Evolutionary conservation across 345 rosid species (phyloP), one percentile per base, ranked within the genome.

Genomic region (Cardamine chenopodiifolia): DNA sequence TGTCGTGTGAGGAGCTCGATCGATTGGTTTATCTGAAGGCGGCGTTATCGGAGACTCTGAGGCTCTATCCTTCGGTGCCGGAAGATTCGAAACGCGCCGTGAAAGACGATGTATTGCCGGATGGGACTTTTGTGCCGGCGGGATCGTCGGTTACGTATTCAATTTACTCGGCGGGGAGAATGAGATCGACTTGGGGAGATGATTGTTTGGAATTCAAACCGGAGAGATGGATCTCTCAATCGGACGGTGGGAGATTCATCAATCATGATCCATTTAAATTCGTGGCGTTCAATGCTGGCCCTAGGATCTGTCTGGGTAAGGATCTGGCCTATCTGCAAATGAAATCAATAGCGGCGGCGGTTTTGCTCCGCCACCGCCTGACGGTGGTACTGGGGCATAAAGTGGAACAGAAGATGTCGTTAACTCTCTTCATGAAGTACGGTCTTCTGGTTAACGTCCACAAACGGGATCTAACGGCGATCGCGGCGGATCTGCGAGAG

Each of bases 341-440:
- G 99, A 95, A 92, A 56, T 90, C 98, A 28, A 85, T 92, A 28
- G 96, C 90, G 11, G 86, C 96, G 61, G 93, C 97, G 40, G 85
- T 84, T 54, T 58, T 95, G 75, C 76, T 90, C 68, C 80, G 94
- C 75, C 96, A 92, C 72, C 77, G 86, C 49, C 58, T 95, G 76
- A 78, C 86, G 81, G 76, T 90, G 63, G 91, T 78, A 23, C 34
- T 83, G 4, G 98, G 98, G 19, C 96, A 90, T 63, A 86, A 81
- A 71, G 94, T 95, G 64, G 96, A 90, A 88, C 99, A 94, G 87
- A 94, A 94, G 82, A 94, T 94, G 97, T 94, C 98, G 40, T 64
- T 94, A 60, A 94, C 97, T 8, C 62, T 95, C 68, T 92, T 92
- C 80, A 95, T 95, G 99, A 88, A 89, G 72, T 73, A 89, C 34